Evolutionary conservation across 202 grass and related monocot species (phyloP).

Genomic region (Panicum virgatum): DNA sequence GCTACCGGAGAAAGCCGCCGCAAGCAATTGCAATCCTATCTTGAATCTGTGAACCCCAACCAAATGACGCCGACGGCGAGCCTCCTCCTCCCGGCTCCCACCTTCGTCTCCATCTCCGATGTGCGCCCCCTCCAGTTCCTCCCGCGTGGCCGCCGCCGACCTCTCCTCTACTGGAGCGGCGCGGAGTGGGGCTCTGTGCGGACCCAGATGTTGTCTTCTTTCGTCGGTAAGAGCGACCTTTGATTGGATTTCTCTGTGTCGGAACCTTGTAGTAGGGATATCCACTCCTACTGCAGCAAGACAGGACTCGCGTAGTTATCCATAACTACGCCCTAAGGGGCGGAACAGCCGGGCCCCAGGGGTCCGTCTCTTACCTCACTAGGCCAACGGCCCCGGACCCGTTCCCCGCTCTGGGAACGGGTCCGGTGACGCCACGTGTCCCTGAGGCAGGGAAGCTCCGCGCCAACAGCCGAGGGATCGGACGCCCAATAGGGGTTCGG

Average conservation of each 20-base stretch:
- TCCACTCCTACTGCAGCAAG: too few relatives aligned
- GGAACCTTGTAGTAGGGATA: too few relatives aligned
- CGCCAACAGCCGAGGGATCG: too few relatives aligned
- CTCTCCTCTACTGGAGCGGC: background rate
- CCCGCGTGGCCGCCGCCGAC: background rate
- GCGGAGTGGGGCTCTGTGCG: background rate
- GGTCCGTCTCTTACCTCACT: too few relatives aligned
- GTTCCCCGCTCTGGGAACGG: too few relatives aligned
- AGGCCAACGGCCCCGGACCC: too few relatives aligned
- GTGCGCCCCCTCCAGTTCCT: conserved; percentile 5
- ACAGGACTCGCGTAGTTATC: too few relatives aligned
- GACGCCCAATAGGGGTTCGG: too few relatives aligned
- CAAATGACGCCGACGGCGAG: conserved; percentile 1
- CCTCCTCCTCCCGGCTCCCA: conserved; percentile 20
- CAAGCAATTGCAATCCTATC: conserved; percentile 16
- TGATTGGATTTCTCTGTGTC: background rate
- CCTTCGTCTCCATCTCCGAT: conserved; percentile 12
- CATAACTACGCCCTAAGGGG: too few relatives aligned
- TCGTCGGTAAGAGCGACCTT: background rate
- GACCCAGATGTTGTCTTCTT: conserved; percentile 6
- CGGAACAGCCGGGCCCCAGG: too few relatives aligned
- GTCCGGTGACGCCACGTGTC: too few relatives aligned
- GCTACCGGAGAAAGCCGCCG: background rate
- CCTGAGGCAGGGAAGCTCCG: too few relatives aligned
- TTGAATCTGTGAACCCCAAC: background rate